Percentiles rank a stretch among this genome's conserved stretches.
Evolutionary conservation across 129 eudicot species (phyloP).

Genomic region (Artemisia annua): DNA sequence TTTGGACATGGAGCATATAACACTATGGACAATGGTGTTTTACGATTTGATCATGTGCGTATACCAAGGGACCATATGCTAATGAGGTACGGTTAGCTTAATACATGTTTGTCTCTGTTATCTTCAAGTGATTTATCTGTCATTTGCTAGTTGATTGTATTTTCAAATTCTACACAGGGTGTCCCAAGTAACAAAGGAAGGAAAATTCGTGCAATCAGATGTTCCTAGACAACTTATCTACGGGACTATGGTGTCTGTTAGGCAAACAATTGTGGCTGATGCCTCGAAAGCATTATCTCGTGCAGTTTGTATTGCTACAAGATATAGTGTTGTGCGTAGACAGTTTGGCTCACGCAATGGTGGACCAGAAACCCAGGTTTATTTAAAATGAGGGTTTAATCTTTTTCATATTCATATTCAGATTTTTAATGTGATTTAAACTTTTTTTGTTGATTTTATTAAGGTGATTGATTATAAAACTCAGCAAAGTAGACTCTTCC

Average conservation of each 20-base stretch:
- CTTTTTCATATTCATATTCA: neutral
- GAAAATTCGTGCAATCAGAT: constrained; percentile 67
- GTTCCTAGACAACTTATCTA: constrained; percentile 85
- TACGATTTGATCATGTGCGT: constrained; percentile 87
- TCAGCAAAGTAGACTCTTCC: constrained; percentile 93
- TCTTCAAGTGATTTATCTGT: neutral
- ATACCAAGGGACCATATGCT: constrained; percentile 94
- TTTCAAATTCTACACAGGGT: constrained; percentile 45
- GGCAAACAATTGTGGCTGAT: constrained; percentile 81
- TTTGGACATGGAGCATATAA: constrained; percentile 97
- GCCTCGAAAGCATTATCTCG: constrained; percentile 88
- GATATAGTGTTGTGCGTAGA: constrained; percentile 92
- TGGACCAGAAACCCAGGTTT: constrained; percentile 93
- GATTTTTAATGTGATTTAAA: neutral
- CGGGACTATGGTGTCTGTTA: constrained; percentile 91
- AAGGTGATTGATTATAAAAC: constrained; percentile 97
- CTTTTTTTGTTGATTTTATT: constrained; percentile 14
- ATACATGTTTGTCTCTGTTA: neutral
- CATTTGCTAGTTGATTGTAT: no score
- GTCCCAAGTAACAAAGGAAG: constrained; percentile 86
- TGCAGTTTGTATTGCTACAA: constrained; percentile 92
- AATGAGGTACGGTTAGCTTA: constrained; percentile 63
- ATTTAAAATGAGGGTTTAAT: neutral
- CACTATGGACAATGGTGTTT: constrained; percentile 96
- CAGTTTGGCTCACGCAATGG: constrained; percentile 86